A percentile compares a stretch with the other conserved stretches of the same genome.
Conservation (phyloP, 2,329 filamentous ascomycete genomes). For the Venturia aucupariae region DNA sequence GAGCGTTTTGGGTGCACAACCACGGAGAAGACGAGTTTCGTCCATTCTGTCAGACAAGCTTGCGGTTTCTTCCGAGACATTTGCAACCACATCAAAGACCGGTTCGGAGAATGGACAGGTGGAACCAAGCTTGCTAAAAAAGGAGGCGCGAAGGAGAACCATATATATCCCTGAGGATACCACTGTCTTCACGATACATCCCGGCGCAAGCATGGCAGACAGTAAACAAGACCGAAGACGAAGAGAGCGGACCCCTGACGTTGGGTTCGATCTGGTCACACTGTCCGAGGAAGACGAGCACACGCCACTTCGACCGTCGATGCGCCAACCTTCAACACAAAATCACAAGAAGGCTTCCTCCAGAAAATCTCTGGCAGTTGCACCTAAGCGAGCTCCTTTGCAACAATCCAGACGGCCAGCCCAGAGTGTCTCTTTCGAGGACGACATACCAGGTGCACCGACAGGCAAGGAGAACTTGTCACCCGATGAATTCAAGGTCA, state of each 20-base stretch:
- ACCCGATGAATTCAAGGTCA: background rate
- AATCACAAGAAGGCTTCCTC: conserved; percentile 25
- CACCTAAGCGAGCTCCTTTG: conserved; percentile 34
- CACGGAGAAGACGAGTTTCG: conserved; percentile 4
- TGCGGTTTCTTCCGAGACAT: background rate
- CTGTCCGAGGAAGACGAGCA: conserved; percentile 27
- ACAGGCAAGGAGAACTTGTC: conserved; percentile 51
- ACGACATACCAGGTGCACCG: conserved; percentile 42
- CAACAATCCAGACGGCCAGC: conserved; percentile 19
- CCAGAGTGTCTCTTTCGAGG: conserved; percentile 32
- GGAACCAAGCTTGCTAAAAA: conserved; percentile 20
- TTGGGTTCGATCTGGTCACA: conserved; percentile 30
- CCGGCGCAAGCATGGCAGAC: conserved; percentile 29
- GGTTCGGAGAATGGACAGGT: conserved; percentile 16
- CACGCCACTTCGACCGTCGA: conserved; percentile 18
- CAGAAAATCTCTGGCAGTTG: conserved; percentile 35
- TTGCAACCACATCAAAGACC: background rate
- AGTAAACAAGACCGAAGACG: conserved; percentile 5
- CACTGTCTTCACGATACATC: conserved; percentile 42
- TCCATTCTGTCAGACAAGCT: conserved; percentile 11
- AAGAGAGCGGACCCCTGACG: conserved; percentile 27
- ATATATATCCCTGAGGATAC: conserved; percentile 46
- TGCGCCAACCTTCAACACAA: conserved; percentile 22
- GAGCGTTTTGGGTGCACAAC: conserved; percentile 7
- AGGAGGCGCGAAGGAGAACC: conserved; percentile 37